Evolutionary conservation across 2,329 filamentous ascomycete genomes (phyloP), one percentile per base, ranked within the genome.

Genomic region (Cyclaneusma minus): DNA sequence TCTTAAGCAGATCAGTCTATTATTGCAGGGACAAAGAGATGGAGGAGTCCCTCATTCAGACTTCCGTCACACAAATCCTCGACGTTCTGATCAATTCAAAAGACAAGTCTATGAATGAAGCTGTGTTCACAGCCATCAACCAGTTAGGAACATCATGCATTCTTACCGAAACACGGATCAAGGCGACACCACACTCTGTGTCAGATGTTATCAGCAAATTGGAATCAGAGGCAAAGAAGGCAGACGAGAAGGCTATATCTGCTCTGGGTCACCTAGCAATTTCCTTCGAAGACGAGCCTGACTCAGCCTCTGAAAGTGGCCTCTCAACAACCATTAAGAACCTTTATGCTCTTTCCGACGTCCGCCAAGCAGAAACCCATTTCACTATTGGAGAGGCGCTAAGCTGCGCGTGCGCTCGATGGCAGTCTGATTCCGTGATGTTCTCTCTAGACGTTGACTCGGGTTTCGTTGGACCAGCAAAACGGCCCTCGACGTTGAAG

Each of bases 341-440:
- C 15, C 56, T 95, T 0, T 80, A 85, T 45, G 63, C 63, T 7
- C 58, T 95, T 3, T 78, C 91, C 40, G 84, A 93, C 44, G 69
- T 89, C 22, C 81, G 81, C 38, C 77, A 84, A 39, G 69, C 80
- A 1, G 87, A 95, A 47, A 66, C 85, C 2, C 87, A 94, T 35
- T 94, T 98, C 45, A 70, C 83, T 0, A 72, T 92, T 15, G 89
- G 89, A 9, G 85, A 93, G 47, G 83, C 89, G 8, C 64, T 95
- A 28, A 77, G 79, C 24, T 79, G 79, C 24, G 68, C 78, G 5
- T 66, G 81, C 19, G 70, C 66, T 19, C 75, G 85, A 20, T 95
- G 87, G 85, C 66, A 79, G 17, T 91, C 87, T 0, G 74, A 79
- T 34, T 75, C 77, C 13, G 61, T 94, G 10, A 68, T 74, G 30